phyloP scores from a whole-genome alignment of 2,329 filamentous ascomycete species.

The Beauveria sp. region DNA sequence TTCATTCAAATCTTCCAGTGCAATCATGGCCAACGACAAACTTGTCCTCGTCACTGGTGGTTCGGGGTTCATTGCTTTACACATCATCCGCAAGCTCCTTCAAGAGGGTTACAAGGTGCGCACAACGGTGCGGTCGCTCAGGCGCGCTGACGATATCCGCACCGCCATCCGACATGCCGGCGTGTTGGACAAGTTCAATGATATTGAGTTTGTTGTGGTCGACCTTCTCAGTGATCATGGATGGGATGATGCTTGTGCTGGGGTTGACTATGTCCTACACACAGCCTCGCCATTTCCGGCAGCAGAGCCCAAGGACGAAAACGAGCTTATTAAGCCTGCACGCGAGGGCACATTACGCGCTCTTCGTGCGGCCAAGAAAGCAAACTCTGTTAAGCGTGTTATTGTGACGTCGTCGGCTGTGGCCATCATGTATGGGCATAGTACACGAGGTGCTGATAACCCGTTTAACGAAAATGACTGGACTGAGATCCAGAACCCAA shows the following conservation, averaged over 20 bases:
- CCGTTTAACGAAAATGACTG: background rate
- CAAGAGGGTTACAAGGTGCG: slow-evolving; percentile 13
- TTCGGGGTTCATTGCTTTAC: slow-evolving; percentile 16
- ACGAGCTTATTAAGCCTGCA: slow-evolving; percentile 12
- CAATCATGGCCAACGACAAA: background rate
- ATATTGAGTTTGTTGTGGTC: slow-evolving; percentile 10
- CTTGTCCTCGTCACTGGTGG: slow-evolving; percentile 19
- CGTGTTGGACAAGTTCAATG: slow-evolving; percentile 13
- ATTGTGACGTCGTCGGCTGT: too few relatives aligned
- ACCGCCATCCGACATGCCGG: slow-evolving; percentile 10
- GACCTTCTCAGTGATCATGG: slow-evolving; percentile 21
- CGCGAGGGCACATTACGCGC: too few relatives aligned
- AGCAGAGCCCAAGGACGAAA: slow-evolving; percentile 9
- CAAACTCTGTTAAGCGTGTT: too few relatives aligned
- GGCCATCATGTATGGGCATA: background rate
- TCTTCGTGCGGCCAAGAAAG: too few relatives aligned
- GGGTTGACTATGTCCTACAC: slow-evolving; percentile 25
- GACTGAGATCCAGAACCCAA: background rate
- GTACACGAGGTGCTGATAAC: background rate
- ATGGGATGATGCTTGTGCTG: slow-evolving; percentile 21
- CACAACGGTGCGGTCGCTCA: slow-evolving; percentile 12
- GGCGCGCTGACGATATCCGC: slow-evolving; percentile 14
- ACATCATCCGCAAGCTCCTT: slow-evolving; percentile 17
- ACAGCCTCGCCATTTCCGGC: slow-evolving; percentile 26
- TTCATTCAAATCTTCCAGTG: background rate